Conservation (phyloP, 192 early-diverging fungal genomes). For the Rhizophagus clarus region DNA sequence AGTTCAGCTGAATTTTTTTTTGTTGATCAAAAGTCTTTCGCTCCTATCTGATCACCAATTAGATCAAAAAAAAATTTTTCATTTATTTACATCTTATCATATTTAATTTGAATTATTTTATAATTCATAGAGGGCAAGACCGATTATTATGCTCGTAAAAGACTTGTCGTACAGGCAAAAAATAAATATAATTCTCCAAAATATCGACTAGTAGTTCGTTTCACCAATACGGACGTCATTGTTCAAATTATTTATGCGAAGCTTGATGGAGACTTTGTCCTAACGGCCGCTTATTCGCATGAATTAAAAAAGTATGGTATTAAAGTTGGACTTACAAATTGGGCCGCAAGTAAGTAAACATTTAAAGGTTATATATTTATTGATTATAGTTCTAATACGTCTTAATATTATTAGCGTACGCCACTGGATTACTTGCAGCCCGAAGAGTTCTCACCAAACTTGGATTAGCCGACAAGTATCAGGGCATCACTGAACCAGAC, state of each 20-base stretch:
- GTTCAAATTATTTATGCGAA: conserved; percentile 98
- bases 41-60: conserved; percentile 76
- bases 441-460: conserved; percentile 96
- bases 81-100: background rate
- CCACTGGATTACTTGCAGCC: conserved; percentile 95
- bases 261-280: conserved; percentile 95
- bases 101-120: conserved; percentile 17
- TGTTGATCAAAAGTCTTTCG: conserved; percentile 78
- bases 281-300: conserved; percentile 94
- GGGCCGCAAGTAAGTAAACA: conserved; percentile 69
- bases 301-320: conserved; percentile 96
- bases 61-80: background rate
- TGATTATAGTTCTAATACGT: background rate
- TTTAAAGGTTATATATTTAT: background rate
- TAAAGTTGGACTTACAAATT: conserved; percentile 99
- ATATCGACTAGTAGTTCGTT: conserved; percentile 98
- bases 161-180: conserved; percentile 98
- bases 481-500: conserved; percentile 90
- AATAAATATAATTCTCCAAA: conserved; percentile 99
- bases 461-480: conserved; percentile 94
- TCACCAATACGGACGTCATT: conserved; percentile 98
- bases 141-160: conserved; percentile 99
- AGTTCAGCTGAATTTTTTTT: conserved; percentile 77
- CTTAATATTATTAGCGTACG: conserved; percentile 72
- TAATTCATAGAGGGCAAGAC: conserved; percentile 93